Percentiles rank a stretch among this genome's conserved stretches.
These are phyloP conservation scores for Polyporus tsugae DNA, from an alignment of 1,284 basidiomycete species.

Conservation along the genomic window DNA sequence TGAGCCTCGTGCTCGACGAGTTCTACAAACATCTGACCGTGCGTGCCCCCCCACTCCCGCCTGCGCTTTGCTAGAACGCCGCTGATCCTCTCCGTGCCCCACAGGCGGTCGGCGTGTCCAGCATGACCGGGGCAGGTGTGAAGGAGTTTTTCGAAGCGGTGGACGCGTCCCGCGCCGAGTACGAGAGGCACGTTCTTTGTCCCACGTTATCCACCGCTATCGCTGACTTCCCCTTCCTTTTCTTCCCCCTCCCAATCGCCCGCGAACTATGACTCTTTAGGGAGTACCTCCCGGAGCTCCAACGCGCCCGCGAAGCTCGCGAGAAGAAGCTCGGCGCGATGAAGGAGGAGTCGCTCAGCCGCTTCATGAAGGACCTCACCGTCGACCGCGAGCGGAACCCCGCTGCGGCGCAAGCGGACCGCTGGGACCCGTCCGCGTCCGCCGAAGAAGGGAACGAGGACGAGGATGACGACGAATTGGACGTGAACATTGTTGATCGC, in stretches of 20 bases:
- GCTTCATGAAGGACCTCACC: constrained; percentile 88
- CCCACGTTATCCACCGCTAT: not conserved
- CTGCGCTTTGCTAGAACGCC: not conserved
- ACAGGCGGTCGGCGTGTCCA: constrained; percentile 95
- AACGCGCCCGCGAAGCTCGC: constrained; percentile 67
- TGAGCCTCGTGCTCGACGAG: constrained; percentile 98
- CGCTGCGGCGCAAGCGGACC: constrained; percentile 57
- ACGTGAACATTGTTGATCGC: constrained; percentile 68
- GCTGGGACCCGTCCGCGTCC: constrained; percentile 57
- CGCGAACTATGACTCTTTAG: constrained; percentile 47
- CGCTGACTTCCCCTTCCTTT: constrained; percentile 1
- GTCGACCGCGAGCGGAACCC: constrained; percentile 72
- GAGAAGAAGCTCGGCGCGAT: constrained; percentile 72
- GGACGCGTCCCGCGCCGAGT: constrained; percentile 87
- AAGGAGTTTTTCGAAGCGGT: constrained; percentile 93
- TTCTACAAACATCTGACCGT: constrained; percentile 98
- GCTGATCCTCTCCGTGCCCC: not conserved
- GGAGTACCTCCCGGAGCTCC: constrained; percentile 92
- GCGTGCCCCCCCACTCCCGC: constrained; percentile 9
- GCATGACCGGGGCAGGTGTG: constrained; percentile 94
- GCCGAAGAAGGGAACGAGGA: constrained; percentile 54
- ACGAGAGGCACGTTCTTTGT: constrained; percentile 71
- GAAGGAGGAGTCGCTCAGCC: constrained; percentile 83
- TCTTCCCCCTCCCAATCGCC: not conserved
- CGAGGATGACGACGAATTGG: constrained; percentile 64